A percentile compares a stretch with the other conserved stretches of the same genome.
These are phyloP conservation scores for Uromyces viciae-fabae DNA, from an alignment of 1,284 basidiomycete species.

Conservation along the genomic window DNA sequence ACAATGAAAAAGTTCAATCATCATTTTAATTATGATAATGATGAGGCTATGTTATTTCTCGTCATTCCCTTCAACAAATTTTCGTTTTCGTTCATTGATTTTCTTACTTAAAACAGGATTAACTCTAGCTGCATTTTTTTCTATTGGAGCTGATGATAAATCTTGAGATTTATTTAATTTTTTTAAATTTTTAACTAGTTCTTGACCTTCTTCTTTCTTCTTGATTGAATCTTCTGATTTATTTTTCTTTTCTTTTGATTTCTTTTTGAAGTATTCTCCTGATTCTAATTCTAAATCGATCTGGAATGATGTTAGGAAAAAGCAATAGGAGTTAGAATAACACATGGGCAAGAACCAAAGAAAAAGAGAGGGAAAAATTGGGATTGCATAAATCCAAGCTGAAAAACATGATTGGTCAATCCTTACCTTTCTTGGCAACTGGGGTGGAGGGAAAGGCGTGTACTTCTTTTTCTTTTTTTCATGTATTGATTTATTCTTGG, in stretches of 20 bases:
- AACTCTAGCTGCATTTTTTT: background rate
- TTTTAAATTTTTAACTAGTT: constrained; percentile 3
- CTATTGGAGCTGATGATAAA: background rate
- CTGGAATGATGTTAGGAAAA: no score
- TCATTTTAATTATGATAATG: no score
- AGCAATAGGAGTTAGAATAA: background rate
- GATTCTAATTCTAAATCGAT: constrained; percentile 90
- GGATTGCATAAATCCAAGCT: background rate
- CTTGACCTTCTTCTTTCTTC: constrained; percentile 14
- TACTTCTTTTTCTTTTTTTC: constrained; percentile 76
- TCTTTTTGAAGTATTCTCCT: constrained; percentile 95
- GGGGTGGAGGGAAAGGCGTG: constrained; percentile 96
- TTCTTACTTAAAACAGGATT: constrained; percentile 10
- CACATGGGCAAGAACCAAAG: background rate
- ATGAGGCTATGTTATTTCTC: no score
- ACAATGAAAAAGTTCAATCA: no score
- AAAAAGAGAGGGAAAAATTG: background rate
- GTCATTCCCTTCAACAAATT: background rate
- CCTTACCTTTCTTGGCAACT: constrained; percentile 79
- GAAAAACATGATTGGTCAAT: background rate
- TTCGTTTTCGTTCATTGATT: constrained; percentile 5
- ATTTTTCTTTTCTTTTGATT: background rate
- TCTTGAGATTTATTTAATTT: constrained; percentile 6
- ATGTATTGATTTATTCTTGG: constrained; percentile 55
- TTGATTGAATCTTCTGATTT: background rate